Evolutionary conservation across 2,329 filamentous ascomycete species (phyloP), one percentile per base, ranked within the genome.

Genomic region (Fusarium sp.): DNA sequence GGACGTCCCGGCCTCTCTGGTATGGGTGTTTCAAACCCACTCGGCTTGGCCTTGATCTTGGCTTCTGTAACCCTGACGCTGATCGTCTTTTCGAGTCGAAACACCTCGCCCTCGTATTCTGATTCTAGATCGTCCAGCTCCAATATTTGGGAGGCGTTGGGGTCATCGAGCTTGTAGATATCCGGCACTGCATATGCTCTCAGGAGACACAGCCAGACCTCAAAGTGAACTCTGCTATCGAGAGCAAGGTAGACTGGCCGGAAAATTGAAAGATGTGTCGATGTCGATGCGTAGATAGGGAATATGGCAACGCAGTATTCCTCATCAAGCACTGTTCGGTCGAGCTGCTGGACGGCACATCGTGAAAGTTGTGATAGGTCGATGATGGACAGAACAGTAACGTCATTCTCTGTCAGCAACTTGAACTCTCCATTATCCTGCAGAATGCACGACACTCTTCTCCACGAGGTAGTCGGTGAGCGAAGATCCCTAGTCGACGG

Each of bases 221-320:
- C 97, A 78, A 97, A 98, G n/a, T 97, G 87, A 8, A 97, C 91
- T 48, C 95, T 90, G 29, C 91, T 95, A 76, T 98, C 96, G 52
- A 98, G 84, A 5, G 94, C 93, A 37, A 99, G 87, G 80, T 97
- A 98, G 39, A 98, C 92, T 0, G 97, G 96, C n/a, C 94, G 91
- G 68, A 95, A 92, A 31, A 96, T 90, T 8, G 93, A 93, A 65
- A 96, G 87, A 20, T 93, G 89, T 4, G 91, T 93, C 2, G 94
- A 90, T 22, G 91, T 91, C 11, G 93, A 88, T 1, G 94, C 92
- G 83, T 99, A 98, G 72, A 96, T 95, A 18, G 97, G 96, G 80
- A 98, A 98, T 56, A 99, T 96, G 62, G 94, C 95, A 73, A 99
- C 94, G 84, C 95, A 98, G 80, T 94, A 97, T 69, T 98, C 95